These are phyloP conservation scores for Dothiorella sarmentorum DNA, from an alignment of 2,329 filamentous ascomycete genomes.

Conservation along the genomic window DNA sequence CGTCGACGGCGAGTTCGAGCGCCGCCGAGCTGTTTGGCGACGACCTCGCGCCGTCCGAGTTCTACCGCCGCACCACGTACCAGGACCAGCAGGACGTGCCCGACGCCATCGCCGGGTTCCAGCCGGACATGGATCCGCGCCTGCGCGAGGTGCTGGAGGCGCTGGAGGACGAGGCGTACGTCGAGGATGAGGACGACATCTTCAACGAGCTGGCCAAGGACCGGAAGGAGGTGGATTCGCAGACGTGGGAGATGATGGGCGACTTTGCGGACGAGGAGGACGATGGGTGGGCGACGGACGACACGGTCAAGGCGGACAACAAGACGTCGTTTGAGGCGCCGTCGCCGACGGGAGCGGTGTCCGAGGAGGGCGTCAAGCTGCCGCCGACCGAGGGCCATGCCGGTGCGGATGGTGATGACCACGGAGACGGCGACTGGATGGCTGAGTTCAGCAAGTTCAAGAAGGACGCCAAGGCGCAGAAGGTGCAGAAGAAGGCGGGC, in stretches of 20 bases:
- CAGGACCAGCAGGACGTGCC: slow-evolving; percentile 91
- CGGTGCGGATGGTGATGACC: slow-evolving; percentile 31
- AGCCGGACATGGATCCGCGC: slow-evolving; percentile 96
- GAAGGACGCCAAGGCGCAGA: slow-evolving; percentile 60
- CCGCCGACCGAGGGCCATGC: slow-evolving; percentile 31
- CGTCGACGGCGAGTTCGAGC: slow-evolving; percentile 34
- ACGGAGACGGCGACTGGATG: slow-evolving; percentile 76
- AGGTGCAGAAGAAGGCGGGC: slow-evolving; percentile 32
- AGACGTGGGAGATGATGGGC: slow-evolving; percentile 64
- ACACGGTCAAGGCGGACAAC: slow-evolving; percentile 64
- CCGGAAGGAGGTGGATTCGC: slow-evolving; percentile 68
- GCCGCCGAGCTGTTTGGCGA: slow-evolving; percentile 62
- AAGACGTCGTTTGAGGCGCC: slow-evolving; percentile 32
- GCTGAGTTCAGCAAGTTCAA: slow-evolving; percentile 94
- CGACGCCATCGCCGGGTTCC: slow-evolving; percentile 86
- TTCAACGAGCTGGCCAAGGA: slow-evolving; percentile 71
- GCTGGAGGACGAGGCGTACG: slow-evolving; percentile 90
- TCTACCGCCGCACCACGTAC: slow-evolving; percentile 72
- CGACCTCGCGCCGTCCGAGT: slow-evolving; percentile 75
- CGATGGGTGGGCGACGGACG: slow-evolving; percentile 92
- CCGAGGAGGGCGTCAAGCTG: slow-evolving; percentile 21
- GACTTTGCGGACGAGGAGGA: slow-evolving; percentile 58
- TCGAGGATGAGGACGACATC: slow-evolving; percentile 78
- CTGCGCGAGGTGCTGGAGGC: slow-evolving; percentile 89
- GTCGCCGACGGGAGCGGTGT: slow-evolving; percentile 40